Conservation (phyloP, 1,284 basidiomycete genomes). For the Puccinia brachypodii region DNA sequence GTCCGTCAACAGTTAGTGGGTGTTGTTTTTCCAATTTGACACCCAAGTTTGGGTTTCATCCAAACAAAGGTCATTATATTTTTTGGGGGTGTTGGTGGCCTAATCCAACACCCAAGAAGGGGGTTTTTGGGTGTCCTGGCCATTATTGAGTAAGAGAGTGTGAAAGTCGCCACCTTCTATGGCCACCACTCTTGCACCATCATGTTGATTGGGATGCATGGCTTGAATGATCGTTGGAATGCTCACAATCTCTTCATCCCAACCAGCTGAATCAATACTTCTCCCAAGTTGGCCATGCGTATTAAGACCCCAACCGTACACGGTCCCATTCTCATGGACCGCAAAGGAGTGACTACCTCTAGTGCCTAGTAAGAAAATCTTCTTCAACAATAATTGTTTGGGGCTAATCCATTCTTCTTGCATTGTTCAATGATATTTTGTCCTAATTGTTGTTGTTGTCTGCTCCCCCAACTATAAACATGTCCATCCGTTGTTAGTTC, state of each 20-base stretch:
- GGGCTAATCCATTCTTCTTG: constrained; percentile 77
- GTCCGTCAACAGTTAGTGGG: too few relatives aligned
- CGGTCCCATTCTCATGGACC: constrained; percentile 74
- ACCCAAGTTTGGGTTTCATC: too few relatives aligned
- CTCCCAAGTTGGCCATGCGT: constrained; percentile 70
- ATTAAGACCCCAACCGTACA: constrained; percentile 91
- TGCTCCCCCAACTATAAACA: constrained; percentile 76
- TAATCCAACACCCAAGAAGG: too few relatives aligned
- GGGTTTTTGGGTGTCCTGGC: too few relatives aligned
- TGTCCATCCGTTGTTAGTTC: constrained; percentile 79
- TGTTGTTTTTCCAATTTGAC: too few relatives aligned
- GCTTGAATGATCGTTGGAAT: constrained; percentile 69
- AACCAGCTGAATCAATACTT: constrained; percentile 60
- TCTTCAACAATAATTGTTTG: constrained; percentile 76
- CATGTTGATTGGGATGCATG: constrained; percentile 68
- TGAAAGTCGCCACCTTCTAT: constrained; percentile 76
- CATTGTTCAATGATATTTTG: constrained; percentile 74
- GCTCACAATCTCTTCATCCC: constrained; percentile 64
- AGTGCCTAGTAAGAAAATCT: constrained; percentile 73
- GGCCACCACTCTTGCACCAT: constrained; percentile 67
- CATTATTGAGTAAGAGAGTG: constrained; percentile 77
- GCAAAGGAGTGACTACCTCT: constrained; percentile 87
- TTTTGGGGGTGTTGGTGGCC: too few relatives aligned
- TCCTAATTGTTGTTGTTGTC: constrained; percentile 81
- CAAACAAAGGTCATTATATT: too few relatives aligned